Evolutionary conservation across 139 green algal genomes (phyloP).

Genomic region (Chlamydomonas sp.): DNA sequence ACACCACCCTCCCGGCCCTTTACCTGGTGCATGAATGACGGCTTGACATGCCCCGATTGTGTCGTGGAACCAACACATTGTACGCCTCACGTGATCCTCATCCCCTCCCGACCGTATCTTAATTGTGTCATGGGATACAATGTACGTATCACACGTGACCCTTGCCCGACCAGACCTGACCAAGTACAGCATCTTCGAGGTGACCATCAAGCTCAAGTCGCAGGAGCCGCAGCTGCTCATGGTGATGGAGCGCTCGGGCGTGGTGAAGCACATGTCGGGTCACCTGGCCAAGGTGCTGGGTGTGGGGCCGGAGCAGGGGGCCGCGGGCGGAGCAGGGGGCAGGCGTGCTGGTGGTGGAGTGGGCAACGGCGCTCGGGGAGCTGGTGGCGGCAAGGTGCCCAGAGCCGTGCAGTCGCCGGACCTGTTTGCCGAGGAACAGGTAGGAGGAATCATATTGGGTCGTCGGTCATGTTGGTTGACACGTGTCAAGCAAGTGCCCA

Average conservation of each 20-base stretch:
- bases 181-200: background rate
- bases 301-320: background rate
- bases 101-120: background rate
- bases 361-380: background rate
- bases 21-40: no score
- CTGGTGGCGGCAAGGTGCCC: no score
- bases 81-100: background rate
- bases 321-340: background rate
- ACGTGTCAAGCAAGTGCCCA: no score
- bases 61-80: background rate
- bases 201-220: background rate
- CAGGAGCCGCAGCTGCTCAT: conserved; percentile 38
- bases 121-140: no score
- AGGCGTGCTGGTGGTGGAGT: background rate
- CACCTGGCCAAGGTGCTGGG: conserved; percentile 27
- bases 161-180: background rate
- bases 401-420: no score
- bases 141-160: no score
- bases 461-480: no score
- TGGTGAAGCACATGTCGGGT: conserved; percentile 23
- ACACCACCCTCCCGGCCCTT: no score
- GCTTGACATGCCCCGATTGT: background rate
- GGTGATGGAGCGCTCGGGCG: conserved; percentile 21
- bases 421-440: no score
- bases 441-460: no score